These are phyloP conservation scores for Mucor circinelloides DNA, from an alignment of 371 early-diverging fungal genomes.

Conservation along the genomic window DNA sequence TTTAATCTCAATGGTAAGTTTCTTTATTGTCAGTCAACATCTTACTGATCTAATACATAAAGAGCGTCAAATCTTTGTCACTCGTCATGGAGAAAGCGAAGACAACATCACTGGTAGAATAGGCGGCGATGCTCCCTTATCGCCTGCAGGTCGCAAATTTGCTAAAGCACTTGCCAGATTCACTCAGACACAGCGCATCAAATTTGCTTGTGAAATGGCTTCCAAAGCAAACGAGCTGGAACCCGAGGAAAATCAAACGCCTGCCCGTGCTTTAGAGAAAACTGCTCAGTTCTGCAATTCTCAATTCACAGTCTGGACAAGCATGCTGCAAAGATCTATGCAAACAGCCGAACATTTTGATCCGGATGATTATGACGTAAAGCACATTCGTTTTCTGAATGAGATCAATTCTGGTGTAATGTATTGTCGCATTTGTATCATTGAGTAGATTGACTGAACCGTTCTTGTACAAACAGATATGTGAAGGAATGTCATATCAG, in stretches of 20 bases:
- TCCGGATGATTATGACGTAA: constrained; percentile 69
- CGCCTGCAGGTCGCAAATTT: constrained; percentile 64
- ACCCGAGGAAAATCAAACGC: constrained; percentile 26
- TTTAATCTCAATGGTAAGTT: constrained; percentile 60
- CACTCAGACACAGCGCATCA: constrained; percentile 48
- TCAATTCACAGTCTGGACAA: constrained; percentile 74
- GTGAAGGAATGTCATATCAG: constrained; percentile 60
- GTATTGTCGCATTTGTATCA: background rate
- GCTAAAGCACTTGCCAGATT: constrained; percentile 71
- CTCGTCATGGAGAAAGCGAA: constrained; percentile 80
- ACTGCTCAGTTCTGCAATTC: constrained; percentile 36
- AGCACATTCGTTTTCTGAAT: constrained; percentile 74
- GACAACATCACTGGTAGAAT: constrained; percentile 62
- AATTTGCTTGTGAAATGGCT: constrained; percentile 45
- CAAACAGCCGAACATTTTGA: constrained; percentile 73
- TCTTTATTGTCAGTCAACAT: background rate
- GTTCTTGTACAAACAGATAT: constrained; percentile 21
- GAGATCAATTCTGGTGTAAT: constrained; percentile 83
- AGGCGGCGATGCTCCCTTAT: constrained; percentile 78
- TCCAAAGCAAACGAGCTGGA: constrained; percentile 26
- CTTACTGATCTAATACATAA: background rate
- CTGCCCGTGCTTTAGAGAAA: constrained; percentile 21
- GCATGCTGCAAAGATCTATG: constrained; percentile 72
- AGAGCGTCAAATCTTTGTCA: constrained; percentile 78
- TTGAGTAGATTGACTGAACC: background rate